Evolutionary conservation across 306 rosid species (phyloP).

Genomic region (Vicia villosa): DNA sequence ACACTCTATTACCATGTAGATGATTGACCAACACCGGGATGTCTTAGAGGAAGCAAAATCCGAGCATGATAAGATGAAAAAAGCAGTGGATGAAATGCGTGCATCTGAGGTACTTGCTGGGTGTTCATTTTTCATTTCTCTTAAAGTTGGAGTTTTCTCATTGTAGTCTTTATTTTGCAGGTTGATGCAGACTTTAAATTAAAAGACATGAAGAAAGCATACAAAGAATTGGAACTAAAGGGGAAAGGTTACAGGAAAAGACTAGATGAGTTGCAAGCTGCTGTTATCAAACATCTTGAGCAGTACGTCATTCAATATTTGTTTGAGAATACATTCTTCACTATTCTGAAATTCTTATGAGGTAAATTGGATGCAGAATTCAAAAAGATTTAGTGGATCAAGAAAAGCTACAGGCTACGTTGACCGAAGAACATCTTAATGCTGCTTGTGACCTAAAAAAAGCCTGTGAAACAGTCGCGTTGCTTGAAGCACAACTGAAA

Average conservation of each 20-base stretch:
- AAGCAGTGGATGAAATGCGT: slow-evolving; percentile 69
- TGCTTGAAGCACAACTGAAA: slow-evolving; percentile 85
- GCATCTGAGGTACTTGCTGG: slow-evolving; percentile 74
- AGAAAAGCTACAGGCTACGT: slow-evolving; percentile 74
- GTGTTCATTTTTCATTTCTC: slow-evolving; percentile 13
- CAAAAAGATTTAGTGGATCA: slow-evolving; percentile 81
- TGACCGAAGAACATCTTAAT: slow-evolving; percentile 59
- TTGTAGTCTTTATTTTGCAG: too few species aligned
- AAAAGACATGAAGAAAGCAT: too few species aligned
- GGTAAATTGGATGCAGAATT: slow-evolving; percentile 57
- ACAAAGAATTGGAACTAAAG: slow-evolving; percentile 65
- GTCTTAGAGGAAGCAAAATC: slow-evolving; percentile 68
- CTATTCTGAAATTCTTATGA: slow-evolving; percentile 33
- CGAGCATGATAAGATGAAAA: slow-evolving; percentile 67
- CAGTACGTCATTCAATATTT: slow-evolving; percentile 62
- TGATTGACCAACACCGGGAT: slow-evolving; percentile 68
- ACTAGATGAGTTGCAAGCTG: slow-evolving; percentile 73
- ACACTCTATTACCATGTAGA: slow-evolving; percentile 46
- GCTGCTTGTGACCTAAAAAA: slow-evolving; percentile 67
- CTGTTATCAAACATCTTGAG: slow-evolving; percentile 78
- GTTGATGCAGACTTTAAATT: too few species aligned
- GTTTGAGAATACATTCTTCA: slow-evolving; percentile 5
- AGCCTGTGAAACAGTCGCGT: slow-evolving; percentile 72
- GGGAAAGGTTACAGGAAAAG: slow-evolving; percentile 74
- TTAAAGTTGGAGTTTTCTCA: too few species aligned